phyloP scores from a whole-genome alignment of 1,284 basidiomycete genomes.

The Boletellus deceptivus region DNA sequence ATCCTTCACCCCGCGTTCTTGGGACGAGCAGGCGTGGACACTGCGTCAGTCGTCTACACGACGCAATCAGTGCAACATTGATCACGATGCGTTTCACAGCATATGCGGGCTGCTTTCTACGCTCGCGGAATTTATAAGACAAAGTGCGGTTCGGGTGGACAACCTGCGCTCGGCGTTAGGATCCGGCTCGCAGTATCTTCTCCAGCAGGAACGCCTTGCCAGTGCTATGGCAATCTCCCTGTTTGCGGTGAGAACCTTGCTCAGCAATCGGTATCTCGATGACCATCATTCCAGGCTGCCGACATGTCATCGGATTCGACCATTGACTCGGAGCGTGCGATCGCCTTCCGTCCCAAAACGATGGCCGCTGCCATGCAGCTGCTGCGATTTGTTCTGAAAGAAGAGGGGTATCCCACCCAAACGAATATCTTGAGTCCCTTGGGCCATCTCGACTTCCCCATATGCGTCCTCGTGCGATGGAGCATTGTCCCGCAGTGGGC shows the following conservation, averaged over 20 bases:
- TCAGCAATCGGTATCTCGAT: neutral
- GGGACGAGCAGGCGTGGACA: constrained; percentile 11
- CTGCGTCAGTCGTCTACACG: constrained; percentile 19
- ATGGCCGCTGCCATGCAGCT: constrained; percentile 44
- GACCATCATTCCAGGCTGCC: constrained; percentile 18
- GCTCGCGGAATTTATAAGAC: constrained; percentile 25
- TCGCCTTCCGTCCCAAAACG: constrained; percentile 47
- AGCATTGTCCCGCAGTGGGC: constrained; percentile 55
- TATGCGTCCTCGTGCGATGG: constrained; percentile 52
- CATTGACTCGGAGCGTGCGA: neutral
- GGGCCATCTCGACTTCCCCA: constrained; percentile 42
- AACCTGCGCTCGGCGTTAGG: constrained; percentile 7
- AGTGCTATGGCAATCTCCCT: constrained; percentile 55
- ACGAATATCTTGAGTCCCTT: constrained; percentile 23
- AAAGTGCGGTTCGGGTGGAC: constrained; percentile 14
- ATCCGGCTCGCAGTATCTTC: constrained; percentile 7
- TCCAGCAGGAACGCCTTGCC: constrained; percentile 41
- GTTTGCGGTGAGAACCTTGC: constrained; percentile 46
- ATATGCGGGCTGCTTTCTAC: constrained; percentile 15
- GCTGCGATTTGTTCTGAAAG: constrained; percentile 41
- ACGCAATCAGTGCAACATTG: neutral
- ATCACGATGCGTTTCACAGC: constrained; percentile 13
- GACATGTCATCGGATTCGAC: constrained; percentile 12
- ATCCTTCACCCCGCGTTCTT: constrained; percentile 43
- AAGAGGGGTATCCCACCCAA: constrained; percentile 13